phyloP scores from a whole-genome alignment of 805 yeast genomes.

The Candida namnaoensis region DNA sequence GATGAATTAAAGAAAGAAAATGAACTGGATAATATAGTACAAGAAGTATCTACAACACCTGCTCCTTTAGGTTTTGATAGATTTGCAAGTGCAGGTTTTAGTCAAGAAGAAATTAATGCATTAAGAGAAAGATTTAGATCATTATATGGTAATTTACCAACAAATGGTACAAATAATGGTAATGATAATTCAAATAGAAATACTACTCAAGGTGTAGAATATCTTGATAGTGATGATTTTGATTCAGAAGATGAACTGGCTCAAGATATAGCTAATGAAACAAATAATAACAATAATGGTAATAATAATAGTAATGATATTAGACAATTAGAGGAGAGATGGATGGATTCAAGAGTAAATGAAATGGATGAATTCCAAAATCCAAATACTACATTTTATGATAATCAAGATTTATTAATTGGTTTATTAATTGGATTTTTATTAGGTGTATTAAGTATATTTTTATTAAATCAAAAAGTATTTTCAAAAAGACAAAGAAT shows the following conservation, averaged over 20 bases:
- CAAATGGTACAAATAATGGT: constrained; percentile 7
- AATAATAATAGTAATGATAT: constrained; percentile 36
- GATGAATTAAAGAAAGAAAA: constrained; percentile 55
- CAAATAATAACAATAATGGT: neutral
- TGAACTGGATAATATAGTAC: constrained; percentile 43
- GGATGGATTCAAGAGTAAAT: constrained; percentile 75
- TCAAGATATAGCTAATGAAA: too few species aligned
- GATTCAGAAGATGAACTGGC: neutral
- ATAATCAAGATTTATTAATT: constrained; percentile 58
- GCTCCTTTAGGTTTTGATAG: constrained; percentile 84
- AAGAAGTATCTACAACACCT: constrained; percentile 44
- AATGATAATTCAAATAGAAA: constrained; percentile 9
- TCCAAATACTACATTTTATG: constrained; percentile 31
- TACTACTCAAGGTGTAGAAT: neutral
- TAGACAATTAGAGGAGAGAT: constrained; percentile 70
- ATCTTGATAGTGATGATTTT: constrained; percentile 4
- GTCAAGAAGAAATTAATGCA: constrained; percentile 65
- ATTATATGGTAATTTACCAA: constrained; percentile 45
- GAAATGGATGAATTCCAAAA: constrained; percentile 37
- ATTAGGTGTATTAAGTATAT: constrained; percentile 63
- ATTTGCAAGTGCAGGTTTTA: constrained; percentile 73
- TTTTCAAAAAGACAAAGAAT: constrained; percentile 56
- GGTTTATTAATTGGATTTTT: constrained; percentile 71
- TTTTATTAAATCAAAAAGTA: constrained; percentile 52
- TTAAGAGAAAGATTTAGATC: constrained; percentile 67